Conservation (phyloP, 176 grass and related monocot species). For the Eremochloa ophiuroides region DNA sequence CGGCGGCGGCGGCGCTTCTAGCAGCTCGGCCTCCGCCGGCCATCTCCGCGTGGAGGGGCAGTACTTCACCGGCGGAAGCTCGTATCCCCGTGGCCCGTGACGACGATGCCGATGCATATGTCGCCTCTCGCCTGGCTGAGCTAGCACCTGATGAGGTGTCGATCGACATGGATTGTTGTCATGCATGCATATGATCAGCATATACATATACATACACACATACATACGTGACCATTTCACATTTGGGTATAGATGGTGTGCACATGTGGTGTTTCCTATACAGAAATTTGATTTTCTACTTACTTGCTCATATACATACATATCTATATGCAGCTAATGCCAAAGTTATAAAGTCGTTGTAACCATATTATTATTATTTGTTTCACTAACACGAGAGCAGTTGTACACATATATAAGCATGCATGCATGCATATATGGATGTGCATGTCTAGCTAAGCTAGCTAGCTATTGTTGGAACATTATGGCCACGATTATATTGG, state of each 20-base stretch:
- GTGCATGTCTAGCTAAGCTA: not conserved
- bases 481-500: not conserved
- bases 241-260: not conserved
- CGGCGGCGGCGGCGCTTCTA: constrained; percentile 17
- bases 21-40: constrained; percentile 25
- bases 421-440: not conserved
- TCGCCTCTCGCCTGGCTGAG: too few species aligned
- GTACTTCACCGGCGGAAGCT: constrained; percentile 45
- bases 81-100: constrained; percentile 30
- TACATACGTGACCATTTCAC: not conserved
- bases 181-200: not conserved
- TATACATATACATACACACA: not conserved
- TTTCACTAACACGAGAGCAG: not conserved
- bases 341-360: constrained; percentile 10
- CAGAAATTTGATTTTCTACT: not conserved
- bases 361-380: not conserved
- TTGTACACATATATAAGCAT: not conserved
- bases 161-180: not conserved
- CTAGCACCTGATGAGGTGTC: not conserved
- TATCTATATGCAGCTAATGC: not conserved
- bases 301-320: not conserved
- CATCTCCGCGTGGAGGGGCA: constrained; percentile 44
- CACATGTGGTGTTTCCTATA: not conserved
- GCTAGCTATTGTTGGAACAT: not conserved
- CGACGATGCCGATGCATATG: too few species aligned